phyloP scores from a whole-genome alignment of 1,139 yeast genomes.

The Debaryomyces sp. region DNA sequence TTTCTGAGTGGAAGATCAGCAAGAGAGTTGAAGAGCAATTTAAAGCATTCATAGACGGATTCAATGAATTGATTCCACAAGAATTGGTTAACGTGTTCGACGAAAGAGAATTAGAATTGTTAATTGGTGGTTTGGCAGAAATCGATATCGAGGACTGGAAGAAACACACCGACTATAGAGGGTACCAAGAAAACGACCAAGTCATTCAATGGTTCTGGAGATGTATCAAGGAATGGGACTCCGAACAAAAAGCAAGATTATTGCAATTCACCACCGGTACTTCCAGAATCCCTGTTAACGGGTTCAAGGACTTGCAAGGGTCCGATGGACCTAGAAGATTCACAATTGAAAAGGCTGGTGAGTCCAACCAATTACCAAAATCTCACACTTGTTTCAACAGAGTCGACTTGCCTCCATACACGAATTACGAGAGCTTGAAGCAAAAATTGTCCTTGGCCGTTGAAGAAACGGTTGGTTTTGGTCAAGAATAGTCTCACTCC shows the following conservation, averaged over 20 bases:
- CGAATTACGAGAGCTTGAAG: slow-evolving; percentile 71
- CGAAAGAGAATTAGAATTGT: slow-evolving; percentile 92
- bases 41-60: slow-evolving; percentile 94
- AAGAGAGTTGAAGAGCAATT: slow-evolving; percentile 95
- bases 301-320: slow-evolving; percentile 97
- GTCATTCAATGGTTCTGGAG: slow-evolving; percentile 99
- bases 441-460: slow-evolving; percentile 86
- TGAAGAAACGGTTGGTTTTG: slow-evolving; percentile 94
- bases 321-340: slow-evolving; percentile 98
- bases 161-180: slow-evolving; percentile 97
- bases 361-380: slow-evolving; percentile 88
- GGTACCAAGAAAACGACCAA: slow-evolving; percentile 94
- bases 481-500: slow-evolving; percentile 70
- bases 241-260: slow-evolving; percentile 93
- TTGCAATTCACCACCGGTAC: slow-evolving; percentile 98
- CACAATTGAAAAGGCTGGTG: slow-evolving; percentile 98
- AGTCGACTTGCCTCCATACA: slow-evolving; percentile 86
- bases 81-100: slow-evolving; percentile 95
- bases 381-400: slow-evolving; percentile 96
- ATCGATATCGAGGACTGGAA: slow-evolving; percentile 99
- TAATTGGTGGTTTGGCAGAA: slow-evolving; percentile 98
- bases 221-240: slow-evolving; percentile 91
- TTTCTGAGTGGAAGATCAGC: slow-evolving; percentile 94
- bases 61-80: slow-evolving; percentile 96
- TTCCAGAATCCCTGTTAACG: slow-evolving; percentile 97